Conservation (phyloP, 2,329 filamentous ascomycete species). For the Aspergillus alliaceus region DNA sequence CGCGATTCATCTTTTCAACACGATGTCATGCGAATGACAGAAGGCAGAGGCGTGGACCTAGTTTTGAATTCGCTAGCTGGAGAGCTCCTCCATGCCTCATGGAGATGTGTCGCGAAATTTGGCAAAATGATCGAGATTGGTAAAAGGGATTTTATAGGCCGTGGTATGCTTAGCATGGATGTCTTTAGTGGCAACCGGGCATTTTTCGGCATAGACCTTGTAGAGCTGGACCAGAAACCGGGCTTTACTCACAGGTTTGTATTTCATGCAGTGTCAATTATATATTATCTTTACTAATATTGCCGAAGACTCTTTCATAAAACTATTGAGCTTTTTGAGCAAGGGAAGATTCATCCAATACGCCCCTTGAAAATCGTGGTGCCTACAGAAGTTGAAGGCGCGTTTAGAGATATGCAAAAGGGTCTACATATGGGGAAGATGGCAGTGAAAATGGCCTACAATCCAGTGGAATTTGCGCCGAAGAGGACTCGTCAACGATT, state of each 20-base stretch:
- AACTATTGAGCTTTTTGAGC: not conserved
- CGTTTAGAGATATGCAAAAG: constrained; percentile 46
- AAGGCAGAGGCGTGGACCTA: constrained; percentile 25
- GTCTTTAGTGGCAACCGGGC: constrained; percentile 22
- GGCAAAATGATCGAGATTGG: constrained; percentile 30
- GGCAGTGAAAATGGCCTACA: constrained; percentile 24
- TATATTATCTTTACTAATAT: constrained; percentile 1
- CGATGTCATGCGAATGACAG: constrained; percentile 17
- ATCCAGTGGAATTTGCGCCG: not conserved
- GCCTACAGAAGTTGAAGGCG: constrained; percentile 31
- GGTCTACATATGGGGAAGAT: constrained; percentile 50
- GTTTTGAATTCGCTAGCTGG: constrained; percentile 30
- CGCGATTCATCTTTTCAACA: constrained; percentile 17
- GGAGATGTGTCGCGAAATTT: constrained; percentile 32
- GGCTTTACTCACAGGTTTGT: not conserved
- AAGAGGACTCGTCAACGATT: not conserved
- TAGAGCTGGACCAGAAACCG: not conserved
- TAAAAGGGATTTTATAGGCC: constrained; percentile 25
- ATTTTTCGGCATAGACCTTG: constrained; percentile 25
- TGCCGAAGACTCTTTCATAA: constrained; percentile 1
- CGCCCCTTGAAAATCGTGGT: not conserved
- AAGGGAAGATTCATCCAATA: not conserved
- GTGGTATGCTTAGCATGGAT: constrained; percentile 22
- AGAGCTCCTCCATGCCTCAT: constrained; percentile 27
- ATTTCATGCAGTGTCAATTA: not conserved